Evolutionary conservation across 306 rosid genomes (phyloP).

Genomic region (Hylodesmum podocarpum): DNA sequence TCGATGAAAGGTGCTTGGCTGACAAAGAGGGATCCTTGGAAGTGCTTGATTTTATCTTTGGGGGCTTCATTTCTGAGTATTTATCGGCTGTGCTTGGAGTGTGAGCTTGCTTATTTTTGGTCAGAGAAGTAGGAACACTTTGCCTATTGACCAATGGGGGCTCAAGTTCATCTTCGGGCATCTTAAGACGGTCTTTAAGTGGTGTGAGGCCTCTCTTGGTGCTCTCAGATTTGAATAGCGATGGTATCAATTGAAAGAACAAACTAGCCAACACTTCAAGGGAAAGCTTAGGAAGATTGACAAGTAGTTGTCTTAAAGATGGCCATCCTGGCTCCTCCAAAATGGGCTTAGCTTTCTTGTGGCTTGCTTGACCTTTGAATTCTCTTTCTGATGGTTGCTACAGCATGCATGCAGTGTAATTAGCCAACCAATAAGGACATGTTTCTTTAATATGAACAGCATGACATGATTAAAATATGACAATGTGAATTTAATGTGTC

Average conservation of each 20-base stretch:
- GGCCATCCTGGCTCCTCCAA: constrained; percentile 83
- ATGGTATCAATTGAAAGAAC: constrained; percentile 54
- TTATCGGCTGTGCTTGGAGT: constrained; percentile 50
- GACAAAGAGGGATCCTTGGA: constrained; percentile 71
- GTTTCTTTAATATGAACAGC: background rate
- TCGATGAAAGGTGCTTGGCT: constrained; percentile 74
- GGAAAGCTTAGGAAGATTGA: constrained; percentile 67
- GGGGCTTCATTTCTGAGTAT: constrained; percentile 66
- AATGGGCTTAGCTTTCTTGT: constrained; percentile 40
- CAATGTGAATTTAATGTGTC: background rate
- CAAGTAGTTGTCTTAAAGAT: constrained; percentile 65
- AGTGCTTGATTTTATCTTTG: constrained; percentile 69
- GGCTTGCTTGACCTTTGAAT: constrained; percentile 47
- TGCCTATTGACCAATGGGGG: constrained; percentile 49
- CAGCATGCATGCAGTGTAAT: constrained; percentile 28
- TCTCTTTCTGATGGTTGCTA: constrained; percentile 43
- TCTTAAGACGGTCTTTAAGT: constrained; percentile 62
- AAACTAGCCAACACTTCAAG: constrained; percentile 46
- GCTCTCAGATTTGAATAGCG: constrained; percentile 40
- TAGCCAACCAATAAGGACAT: constrained; percentile 22
- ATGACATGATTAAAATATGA: background rate
- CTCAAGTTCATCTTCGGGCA: constrained; percentile 68
- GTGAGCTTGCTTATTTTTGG: constrained; percentile 59
- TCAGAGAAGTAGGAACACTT: constrained; percentile 38
- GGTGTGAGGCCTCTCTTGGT: constrained; percentile 62